A percentile compares a stretch with the other conserved stretches of the same genome.
Conservation (phyloP, 2,329 filamentous ascomycete genomes). For the Aureobasidium lini region DNA sequence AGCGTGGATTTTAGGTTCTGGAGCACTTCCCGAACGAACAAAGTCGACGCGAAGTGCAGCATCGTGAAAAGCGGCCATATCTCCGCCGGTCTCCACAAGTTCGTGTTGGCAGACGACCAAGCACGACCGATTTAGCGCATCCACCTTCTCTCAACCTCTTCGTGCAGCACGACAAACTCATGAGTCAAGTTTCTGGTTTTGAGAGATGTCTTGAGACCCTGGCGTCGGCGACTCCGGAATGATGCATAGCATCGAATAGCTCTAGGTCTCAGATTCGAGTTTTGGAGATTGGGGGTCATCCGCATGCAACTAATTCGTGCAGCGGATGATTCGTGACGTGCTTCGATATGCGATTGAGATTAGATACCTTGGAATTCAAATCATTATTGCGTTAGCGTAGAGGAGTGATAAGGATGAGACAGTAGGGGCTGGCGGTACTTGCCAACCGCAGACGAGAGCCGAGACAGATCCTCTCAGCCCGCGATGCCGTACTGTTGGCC, state of each 20-base stretch:
- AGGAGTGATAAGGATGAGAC: not conserved
- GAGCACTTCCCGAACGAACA: not conserved
- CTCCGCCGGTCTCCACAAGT: not conserved
- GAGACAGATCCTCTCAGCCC: not conserved
- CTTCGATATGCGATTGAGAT: not conserved
- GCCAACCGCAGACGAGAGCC: not conserved
- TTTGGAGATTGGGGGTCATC: not conserved
- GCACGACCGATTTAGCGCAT: not conserved
- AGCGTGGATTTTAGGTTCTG: not conserved
- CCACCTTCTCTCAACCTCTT: not conserved
- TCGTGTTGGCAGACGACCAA: not conserved
- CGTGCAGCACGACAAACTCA: no score
- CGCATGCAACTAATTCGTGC: not conserved
- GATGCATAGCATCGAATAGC: no score
- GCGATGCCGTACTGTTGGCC: not conserved
- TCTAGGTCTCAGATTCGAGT: no score
- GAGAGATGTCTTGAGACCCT: no score
- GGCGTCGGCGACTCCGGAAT: no score
- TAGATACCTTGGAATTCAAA: not conserved
- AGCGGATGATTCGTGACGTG: not conserved
- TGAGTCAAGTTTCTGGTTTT: no score
- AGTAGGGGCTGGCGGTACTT: not conserved
- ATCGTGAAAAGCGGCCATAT: not conserved
- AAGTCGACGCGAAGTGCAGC: not conserved
- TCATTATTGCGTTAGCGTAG: not conserved